phyloP scores from a whole-genome alignment of 2,329 filamentous ascomycete species.

The Cordyceps cicadae region DNA sequence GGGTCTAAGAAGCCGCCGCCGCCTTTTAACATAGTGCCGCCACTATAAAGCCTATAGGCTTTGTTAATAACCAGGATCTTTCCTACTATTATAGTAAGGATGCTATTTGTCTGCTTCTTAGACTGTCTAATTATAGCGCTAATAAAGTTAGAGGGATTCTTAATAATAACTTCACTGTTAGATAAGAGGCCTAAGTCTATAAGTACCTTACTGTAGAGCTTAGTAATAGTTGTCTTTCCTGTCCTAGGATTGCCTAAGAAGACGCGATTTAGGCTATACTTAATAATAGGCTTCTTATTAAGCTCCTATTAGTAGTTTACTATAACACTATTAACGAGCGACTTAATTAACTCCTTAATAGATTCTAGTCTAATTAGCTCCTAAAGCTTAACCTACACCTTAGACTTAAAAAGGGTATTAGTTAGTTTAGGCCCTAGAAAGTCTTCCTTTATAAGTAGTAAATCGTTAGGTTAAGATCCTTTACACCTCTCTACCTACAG shows the following conservation, averaged over 20 bases:
- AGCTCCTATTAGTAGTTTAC: slow-evolving; percentile 61
- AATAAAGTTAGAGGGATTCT: slow-evolving; percentile 67
- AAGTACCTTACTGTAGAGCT: slow-evolving; percentile 61
- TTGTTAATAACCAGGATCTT: slow-evolving; percentile 78
- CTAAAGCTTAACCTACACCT: slow-evolving; percentile 51
- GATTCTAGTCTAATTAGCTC: slow-evolving; percentile 48
- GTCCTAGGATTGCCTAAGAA: slow-evolving; percentile 68
- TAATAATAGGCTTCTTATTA: slow-evolving; percentile 46
- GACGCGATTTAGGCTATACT: slow-evolving; percentile 58
- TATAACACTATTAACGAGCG: slow-evolving; percentile 52
- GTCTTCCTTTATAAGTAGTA: slow-evolving; percentile 56
- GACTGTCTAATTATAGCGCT: slow-evolving; percentile 56
- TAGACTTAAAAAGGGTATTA: slow-evolving; percentile 38
- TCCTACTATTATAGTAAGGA: slow-evolving; percentile 55
- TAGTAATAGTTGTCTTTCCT: slow-evolving; percentile 68
- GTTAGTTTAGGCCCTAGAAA: slow-evolving; percentile 62
- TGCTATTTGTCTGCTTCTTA: slow-evolving; percentile 63
- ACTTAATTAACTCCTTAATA: slow-evolving; percentile 54
- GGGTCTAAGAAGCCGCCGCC: slow-evolving; percentile 19
- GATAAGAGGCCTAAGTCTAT: slow-evolving; percentile 59
- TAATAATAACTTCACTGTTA: slow-evolving; percentile 62
- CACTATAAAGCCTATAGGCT: slow-evolving; percentile 57
- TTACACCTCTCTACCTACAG: slow-evolving; percentile 38
- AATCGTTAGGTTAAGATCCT: slow-evolving; percentile 41
- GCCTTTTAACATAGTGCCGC: slow-evolving; percentile 17